phyloP scores from a whole-genome alignment of 2,329 filamentous ascomycete species.

The Hirsutella rhossiliensis region DNA sequence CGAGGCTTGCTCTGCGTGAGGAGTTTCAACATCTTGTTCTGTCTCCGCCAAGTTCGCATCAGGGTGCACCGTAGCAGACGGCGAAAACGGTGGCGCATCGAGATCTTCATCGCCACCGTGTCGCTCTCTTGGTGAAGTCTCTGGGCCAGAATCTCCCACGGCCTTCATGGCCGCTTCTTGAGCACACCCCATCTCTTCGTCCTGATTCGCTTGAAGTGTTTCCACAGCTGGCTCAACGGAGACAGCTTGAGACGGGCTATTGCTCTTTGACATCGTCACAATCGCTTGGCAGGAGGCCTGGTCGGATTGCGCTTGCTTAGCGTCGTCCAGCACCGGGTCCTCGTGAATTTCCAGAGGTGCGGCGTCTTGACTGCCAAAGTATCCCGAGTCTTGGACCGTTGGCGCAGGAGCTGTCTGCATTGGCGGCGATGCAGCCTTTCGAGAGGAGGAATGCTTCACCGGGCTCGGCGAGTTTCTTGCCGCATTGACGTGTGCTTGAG shows the following conservation, averaged over 20 bases:
- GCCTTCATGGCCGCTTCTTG: background rate
- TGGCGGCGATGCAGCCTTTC: slow-evolving; percentile 17
- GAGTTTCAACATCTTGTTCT: background rate
- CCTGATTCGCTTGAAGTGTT: too few species aligned
- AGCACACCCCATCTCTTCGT: background rate
- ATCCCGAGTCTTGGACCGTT: slow-evolving; percentile 48
- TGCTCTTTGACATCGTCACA: too few species aligned
- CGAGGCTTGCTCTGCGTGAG: slow-evolving; percentile 1
- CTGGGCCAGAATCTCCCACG: background rate
- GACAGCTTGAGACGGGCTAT: too few species aligned
- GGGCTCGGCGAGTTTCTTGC: slow-evolving; percentile 20
- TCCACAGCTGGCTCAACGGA: too few species aligned
- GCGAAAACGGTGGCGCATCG: background rate
- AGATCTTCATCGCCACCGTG: background rate
- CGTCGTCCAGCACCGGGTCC: slow-evolving; percentile 8
- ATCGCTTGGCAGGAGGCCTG: slow-evolving; percentile 6
- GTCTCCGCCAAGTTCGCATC: background rate
- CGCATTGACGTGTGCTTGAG: slow-evolving; percentile 47
- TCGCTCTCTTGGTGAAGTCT: background rate
- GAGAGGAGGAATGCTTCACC: slow-evolving; percentile 19
- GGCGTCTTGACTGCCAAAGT: slow-evolving; percentile 52
- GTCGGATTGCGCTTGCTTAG: slow-evolving; percentile 3
- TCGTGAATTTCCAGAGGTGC: slow-evolving; percentile 11
- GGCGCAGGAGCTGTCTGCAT: slow-evolving; percentile 12
- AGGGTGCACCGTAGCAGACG: background rate